Base-by-base conservation (phyloP, 2,329 filamentous ascomycete species). In the Exophiala sideris region DNA sequence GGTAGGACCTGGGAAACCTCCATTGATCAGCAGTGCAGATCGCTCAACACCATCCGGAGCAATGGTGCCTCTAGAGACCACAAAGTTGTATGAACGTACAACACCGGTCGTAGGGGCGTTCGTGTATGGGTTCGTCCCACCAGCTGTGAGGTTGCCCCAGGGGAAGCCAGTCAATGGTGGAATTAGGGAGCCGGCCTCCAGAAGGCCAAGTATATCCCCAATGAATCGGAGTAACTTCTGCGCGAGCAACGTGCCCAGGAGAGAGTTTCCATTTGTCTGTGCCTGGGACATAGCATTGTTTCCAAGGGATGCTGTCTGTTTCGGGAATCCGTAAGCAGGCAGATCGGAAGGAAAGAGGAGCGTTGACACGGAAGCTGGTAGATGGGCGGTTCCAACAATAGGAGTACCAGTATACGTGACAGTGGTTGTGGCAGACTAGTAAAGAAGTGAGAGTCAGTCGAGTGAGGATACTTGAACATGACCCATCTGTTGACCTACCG, bases 1-100 rank as follows among this genome's bases (percentile, higher is more conserved):
- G 9, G 77, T 73, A 1, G 87, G 87, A 0, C 84, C 87, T 1
- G 87, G 86, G 56, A 81, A 86, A 38, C 81, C 77, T 5, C 79
- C 80, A 65, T 87, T 86, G 64, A 88, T 39, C 6, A 54, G 21
- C 9, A 58, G 21, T 2, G 49, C 16, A 12, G 34, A 14, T 16
- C 41, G 44, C 41, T 48, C 41, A 38, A 53, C 50, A 10, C 56
- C 58, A 41, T 56, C 54, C 3, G 57, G 57, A 36, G 53, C 45
- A 9, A 59, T 32, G 11, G 29, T 50, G 33, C 46, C 50, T 48
- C 53, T 14, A 1, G 57, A 45, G 14, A 59, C 40, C 16, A 47
- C 45, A 35, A 56, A 57, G 35, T 54, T 45, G 20, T 59, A 59
- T 10, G 41, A 46, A 6, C 57, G 49, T 34, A 52, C 42, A 20